Evolutionary conservation across 2,329 filamentous ascomycete genomes (phyloP).

Genomic region (Cladophialophora yegresii): DNA sequence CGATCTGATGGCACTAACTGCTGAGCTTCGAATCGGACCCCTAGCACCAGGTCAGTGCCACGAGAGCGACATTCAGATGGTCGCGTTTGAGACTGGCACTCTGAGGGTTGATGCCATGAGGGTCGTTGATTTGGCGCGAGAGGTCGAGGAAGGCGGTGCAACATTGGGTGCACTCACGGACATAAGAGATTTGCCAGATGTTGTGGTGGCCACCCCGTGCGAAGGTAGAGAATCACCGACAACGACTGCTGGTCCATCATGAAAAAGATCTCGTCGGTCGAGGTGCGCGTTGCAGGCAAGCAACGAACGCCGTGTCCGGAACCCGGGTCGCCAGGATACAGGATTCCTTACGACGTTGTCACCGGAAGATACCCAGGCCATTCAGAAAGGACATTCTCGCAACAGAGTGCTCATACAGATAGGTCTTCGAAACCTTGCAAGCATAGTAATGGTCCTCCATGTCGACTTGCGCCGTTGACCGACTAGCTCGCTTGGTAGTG

Average conservation of each 20-base stretch:
- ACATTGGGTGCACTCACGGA: constrained; percentile 31
- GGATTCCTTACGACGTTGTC: neutral
- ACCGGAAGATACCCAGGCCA: neutral
- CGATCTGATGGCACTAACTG: constrained; percentile 58
- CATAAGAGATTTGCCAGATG: constrained; percentile 33
- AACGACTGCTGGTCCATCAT: neutral
- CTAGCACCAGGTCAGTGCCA: constrained; percentile 48
- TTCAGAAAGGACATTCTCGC: neutral
- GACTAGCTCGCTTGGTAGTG: neutral
- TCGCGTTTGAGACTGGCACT: constrained; percentile 39
- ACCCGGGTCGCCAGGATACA: neutral
- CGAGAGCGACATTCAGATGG: constrained; percentile 55
- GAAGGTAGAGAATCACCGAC: neutral
- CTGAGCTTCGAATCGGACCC: constrained; percentile 56
- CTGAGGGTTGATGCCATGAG: constrained; percentile 39
- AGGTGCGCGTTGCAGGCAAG: neutral
- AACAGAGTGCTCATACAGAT: neutral
- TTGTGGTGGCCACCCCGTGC: constrained; percentile 26
- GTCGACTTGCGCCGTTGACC: neutral
- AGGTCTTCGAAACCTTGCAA: neutral
- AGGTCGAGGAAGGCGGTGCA: constrained; percentile 32
- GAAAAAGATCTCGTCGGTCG: neutral
- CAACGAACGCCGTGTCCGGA: neutral
- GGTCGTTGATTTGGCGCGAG: constrained; percentile 33
- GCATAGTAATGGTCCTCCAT: neutral